Base-by-base conservation (phyloP, 1,284 basidiomycete species). In the Microbotryum silenes-acaulis region DNA sequence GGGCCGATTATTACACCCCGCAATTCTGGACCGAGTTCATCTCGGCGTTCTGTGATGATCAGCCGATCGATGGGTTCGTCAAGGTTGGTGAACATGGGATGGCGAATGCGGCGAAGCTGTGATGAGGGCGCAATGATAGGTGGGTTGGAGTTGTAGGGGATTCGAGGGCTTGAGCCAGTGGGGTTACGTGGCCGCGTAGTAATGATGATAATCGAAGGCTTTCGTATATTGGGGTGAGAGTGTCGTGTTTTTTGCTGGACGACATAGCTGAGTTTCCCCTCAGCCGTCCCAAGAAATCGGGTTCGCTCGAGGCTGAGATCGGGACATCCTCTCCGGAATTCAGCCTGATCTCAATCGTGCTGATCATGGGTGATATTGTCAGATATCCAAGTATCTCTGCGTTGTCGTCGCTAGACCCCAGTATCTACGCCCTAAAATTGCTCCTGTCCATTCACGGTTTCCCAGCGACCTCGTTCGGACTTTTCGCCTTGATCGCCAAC, bases 401-500 rank as follows among this genome's bases (percentile, higher is more conserved):
- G 2, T 31, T 7, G 31, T 31, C 31, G 31, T 31, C 7, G 7
- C 8, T 31, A 31, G 9, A 31, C 8, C 1, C 8, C 31, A 10
- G 31, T 31, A 9, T 8, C 31, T 31, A 9, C 31, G 7, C 31
- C 31, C 8, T 31, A 8, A 31, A 7, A 31, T 31, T 31, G 7
- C 9, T 2, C 51, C 2, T 52, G 25, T 9, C 21, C 18, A 6
- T 9, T 52, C 31, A 29, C 10, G 53, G 29, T 27, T 55, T 49
- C 1, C 27, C 31, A n/a, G 45, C 64, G 21, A 61, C 61, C 54
- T 72, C 71, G 29, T 47, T 47, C 2, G 71, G 67, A 5, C 62
- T 63, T 62, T 68, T 68, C 8, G 71, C 67, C 44, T 65, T 68
- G 65, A 72, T 69, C 49, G 61, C 59, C 16, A 72, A 64, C 14